These are phyloP conservation scores for Besnoitia besnoiti DNA, from an alignment of 169 alveolate genomes.

Conservation along the genomic window DNA sequence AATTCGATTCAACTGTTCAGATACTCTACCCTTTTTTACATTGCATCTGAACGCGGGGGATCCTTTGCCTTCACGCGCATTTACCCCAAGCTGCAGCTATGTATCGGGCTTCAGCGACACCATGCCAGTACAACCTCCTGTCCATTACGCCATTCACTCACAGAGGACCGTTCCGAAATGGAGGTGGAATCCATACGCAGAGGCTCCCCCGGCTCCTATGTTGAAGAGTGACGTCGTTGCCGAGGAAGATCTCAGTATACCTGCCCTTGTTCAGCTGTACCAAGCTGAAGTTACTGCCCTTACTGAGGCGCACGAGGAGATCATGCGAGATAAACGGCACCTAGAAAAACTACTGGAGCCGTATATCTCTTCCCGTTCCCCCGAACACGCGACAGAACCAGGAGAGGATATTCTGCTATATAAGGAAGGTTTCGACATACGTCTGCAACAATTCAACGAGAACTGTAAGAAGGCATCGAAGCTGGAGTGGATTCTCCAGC, in stretches of 20 bases:
- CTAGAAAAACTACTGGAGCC: background rate
- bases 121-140: background rate
- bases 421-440: conserved; percentile 15
- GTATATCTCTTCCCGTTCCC: background rate
- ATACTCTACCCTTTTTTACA: no score
- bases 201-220: background rate
- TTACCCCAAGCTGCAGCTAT: no score
- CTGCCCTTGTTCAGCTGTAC: background rate
- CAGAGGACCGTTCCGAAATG: background rate
- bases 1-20: no score
- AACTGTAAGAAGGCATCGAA: conserved; percentile 1
- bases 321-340: background rate
- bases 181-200: conserved; percentile 23
- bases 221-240: conserved; percentile 18
- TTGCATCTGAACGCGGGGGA: no score
- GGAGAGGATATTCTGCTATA: background rate
- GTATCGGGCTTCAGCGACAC: background rate
- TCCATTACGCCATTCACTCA: background rate
- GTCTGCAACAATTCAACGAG: conserved; percentile 25
- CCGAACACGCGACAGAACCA: background rate
- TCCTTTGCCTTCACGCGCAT: no score
- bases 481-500: conserved; percentile 23
- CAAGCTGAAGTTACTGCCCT: background rate
- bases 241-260: background rate
- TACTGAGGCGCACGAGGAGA: conserved; percentile 7